Evolutionary conservation across 148 eudicot genomes (phyloP), one percentile per base, ranked within the genome.

Genomic region (Nepenthes gracilis): DNA sequence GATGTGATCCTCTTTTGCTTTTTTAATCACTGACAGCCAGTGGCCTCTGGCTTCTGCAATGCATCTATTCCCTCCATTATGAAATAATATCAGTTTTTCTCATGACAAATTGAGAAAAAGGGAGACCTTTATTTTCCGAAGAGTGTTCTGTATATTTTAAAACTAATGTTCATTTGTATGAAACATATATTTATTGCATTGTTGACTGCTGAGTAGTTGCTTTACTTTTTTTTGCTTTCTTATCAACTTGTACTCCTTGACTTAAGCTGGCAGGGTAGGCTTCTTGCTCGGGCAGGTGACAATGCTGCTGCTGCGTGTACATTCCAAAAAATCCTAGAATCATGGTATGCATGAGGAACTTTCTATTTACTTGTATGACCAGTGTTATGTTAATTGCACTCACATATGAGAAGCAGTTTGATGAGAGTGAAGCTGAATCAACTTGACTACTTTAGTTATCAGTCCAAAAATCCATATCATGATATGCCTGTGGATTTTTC

Each of bases 261-360:
- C 79, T 83, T 81, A 91, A 92, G 94, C 86, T 78, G 85, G 86
- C 96, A 92, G 98, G 98, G 98, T 72, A 84, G 84, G 81, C 98
- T 93, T 80, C 96, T 88, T 77, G 98, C 96, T 69, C 81, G 72
- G 80, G 86, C 85, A 72, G 88, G 95, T 62, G 98, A 93, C 74
- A 78, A 77, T 76, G 81, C 71, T 59, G 83, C 82, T 60, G 98
- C 98, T 43, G 84, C 88, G 38, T 79, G 75, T 61, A 72, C 81
- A 50, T 93, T 85, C 64, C 83, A 84, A 79, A 82, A 78, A 76
- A 84, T 93, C 56, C 68, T 93, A 52, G 79, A 81, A 64, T 67
- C 77, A 57, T 81, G 98, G 98, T 93, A 92, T 74, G 88, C 45
- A 43, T 58, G n/a, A 73, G 15, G 40, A 59, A 2, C 9, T 45